phyloP scores from a whole-genome alignment of 306 rosid genomes.

The Acacia crassicarpa region DNA sequence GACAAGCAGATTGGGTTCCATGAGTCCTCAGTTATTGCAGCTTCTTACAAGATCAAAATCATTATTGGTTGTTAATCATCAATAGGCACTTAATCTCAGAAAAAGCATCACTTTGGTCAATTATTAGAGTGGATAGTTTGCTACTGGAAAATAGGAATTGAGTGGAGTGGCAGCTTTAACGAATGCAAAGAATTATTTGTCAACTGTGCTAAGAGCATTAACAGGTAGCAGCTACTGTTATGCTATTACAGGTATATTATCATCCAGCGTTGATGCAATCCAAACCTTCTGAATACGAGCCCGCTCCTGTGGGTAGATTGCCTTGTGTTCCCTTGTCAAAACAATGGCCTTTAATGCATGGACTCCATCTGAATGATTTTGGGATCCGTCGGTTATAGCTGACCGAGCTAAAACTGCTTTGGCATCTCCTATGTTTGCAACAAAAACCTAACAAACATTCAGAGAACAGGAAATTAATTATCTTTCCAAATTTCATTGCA shows the following conservation, averaged over 20 bases:
- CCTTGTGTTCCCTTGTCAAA: slow-evolving; percentile 88
- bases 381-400: slow-evolving; percentile 44
- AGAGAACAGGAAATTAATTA: slow-evolving; percentile 18
- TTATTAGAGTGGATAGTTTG: slow-evolving; percentile 2
- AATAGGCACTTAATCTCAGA: neutral
- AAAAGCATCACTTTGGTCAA: slow-evolving; percentile 10
- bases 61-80: neutral
- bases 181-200: slow-evolving; percentile 12
- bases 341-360: slow-evolving; percentile 74
- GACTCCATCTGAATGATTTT: slow-evolving; percentile 45
- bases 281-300: slow-evolving; percentile 86
- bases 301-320: slow-evolving; percentile 85
- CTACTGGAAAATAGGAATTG: neutral
- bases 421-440: slow-evolving; percentile 89
- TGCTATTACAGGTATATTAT: slow-evolving; percentile 18
- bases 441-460: slow-evolving; percentile 59
- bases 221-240: slow-evolving; percentile 14
- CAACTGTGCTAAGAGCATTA: slow-evolving; percentile 6
- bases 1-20: neutral
- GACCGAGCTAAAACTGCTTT: slow-evolving; percentile 90
- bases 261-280: slow-evolving; percentile 27
- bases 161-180: slow-evolving; percentile 13
- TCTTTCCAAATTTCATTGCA: slow-evolving; percentile 2
- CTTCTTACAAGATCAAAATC: neutral
- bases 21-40: slow-evolving; percentile 5